Percentiles rank a stretch among this genome's conserved stretches.
Conservation (phyloP, 805 yeast genomes). For the Wilhelminamyces savonicus region DNA sequence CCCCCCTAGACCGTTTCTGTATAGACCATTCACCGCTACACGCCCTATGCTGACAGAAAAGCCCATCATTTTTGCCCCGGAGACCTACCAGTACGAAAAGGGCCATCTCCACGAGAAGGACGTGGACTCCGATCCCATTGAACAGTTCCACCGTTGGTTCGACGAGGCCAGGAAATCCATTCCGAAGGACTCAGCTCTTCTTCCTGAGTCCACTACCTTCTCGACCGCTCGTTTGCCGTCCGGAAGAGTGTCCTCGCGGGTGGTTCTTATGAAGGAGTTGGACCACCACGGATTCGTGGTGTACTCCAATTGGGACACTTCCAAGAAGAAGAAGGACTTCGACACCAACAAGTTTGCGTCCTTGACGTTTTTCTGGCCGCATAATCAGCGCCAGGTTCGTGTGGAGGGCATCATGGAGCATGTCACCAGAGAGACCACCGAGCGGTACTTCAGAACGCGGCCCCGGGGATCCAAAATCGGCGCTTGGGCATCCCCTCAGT, state of each 20-base stretch:
- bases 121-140: slow-evolving; percentile 55
- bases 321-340: slow-evolving; percentile 74
- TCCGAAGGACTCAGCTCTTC: slow-evolving; percentile 37
- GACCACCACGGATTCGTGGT: slow-evolving; percentile 80
- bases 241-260: slow-evolving; percentile 84
- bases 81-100: slow-evolving; percentile 81
- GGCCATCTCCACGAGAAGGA: slow-evolving; percentile 50
- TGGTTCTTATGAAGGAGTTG: slow-evolving; percentile 83
- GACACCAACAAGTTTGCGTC: slow-evolving; percentile 73
- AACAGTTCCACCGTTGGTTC: slow-evolving; percentile 83
- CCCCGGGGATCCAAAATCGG: slow-evolving; percentile 93
- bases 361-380: slow-evolving; percentile 87
- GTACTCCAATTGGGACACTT: slow-evolving; percentile 86
- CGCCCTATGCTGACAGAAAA: too few species aligned
- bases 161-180: slow-evolving; percentile 54
- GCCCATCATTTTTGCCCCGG: slow-evolving; percentile 64
- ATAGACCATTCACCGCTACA: too few species aligned
- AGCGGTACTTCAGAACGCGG: slow-evolving; percentile 75
- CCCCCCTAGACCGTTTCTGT: too few species aligned
- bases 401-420: slow-evolving; percentile 81
- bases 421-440: slow-evolving; percentile 66
- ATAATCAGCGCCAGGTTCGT: slow-evolving; percentile 85
- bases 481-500: slow-evolving; percentile 95
- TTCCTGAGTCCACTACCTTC: slow-evolving; percentile 84
- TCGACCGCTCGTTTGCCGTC: slow-evolving; percentile 84